phyloP scores from a whole-genome alignment of 495 filamentous ascomycete species.

The Hypoxylon trugodes region DNA sequence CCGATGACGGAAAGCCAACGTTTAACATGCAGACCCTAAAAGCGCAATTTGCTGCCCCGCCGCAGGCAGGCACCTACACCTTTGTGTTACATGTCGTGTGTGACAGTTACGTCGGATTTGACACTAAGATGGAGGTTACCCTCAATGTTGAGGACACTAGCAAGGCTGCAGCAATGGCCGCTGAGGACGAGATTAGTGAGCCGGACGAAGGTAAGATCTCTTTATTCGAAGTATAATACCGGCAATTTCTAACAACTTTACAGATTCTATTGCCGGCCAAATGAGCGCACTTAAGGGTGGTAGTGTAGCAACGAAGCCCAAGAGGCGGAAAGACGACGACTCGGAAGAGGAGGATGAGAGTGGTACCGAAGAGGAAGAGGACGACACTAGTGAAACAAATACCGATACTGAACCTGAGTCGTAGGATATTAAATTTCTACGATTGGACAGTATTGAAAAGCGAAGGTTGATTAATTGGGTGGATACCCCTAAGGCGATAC shows the following conservation, averaged over 20 bases:
- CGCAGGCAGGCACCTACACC: slow-evolving; percentile 88
- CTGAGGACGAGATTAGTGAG: slow-evolving; percentile 94
- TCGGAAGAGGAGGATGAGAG: slow-evolving; percentile 77
- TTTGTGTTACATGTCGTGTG: slow-evolving; percentile 93
- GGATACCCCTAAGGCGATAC: not conserved
- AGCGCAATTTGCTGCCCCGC: slow-evolving; percentile 96
- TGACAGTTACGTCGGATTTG: slow-evolving; percentile 93
- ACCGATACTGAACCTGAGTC: slow-evolving; percentile 79
- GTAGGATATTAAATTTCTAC: slow-evolving; percentile 18
- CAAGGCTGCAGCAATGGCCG: slow-evolving; percentile 80
- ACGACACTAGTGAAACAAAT: slow-evolving; percentile 79
- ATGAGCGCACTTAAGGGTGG: slow-evolving; percentile 89
- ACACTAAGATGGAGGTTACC: slow-evolving; percentile 86
- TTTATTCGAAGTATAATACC: not conserved
- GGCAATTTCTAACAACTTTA: slow-evolving; percentile 46
- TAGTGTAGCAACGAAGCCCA: slow-evolving; percentile 59
- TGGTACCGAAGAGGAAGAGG: slow-evolving; percentile 85
- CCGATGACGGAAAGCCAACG: slow-evolving; percentile 76
- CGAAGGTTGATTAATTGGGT: not conserved
- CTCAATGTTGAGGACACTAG: slow-evolving; percentile 88
- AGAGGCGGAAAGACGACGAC: slow-evolving; percentile 64
- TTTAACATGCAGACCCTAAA: slow-evolving; percentile 94
- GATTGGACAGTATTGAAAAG: not conserved
- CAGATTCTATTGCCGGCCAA: slow-evolving; percentile 93
- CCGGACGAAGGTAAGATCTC: slow-evolving; percentile 87